Evolutionary conservation across 1,284 basidiomycete species (phyloP).

Genomic region (Stereum hirsutum): DNA sequence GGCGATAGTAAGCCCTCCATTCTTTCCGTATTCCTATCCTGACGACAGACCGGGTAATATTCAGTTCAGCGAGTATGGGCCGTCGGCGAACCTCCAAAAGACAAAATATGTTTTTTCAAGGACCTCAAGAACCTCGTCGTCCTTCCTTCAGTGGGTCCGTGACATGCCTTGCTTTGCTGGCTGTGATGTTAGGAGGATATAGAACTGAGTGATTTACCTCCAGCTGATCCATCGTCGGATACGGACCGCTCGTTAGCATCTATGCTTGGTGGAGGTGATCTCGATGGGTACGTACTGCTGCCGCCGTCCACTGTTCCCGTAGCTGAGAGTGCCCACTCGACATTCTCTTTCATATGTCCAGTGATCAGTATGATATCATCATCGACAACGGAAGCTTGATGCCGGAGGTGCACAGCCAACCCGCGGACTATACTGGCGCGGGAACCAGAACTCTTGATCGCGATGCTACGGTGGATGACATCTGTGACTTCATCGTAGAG

Average conservation of each 20-base stretch:
- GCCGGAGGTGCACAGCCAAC: conserved; percentile 34
- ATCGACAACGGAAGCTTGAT: conserved; percentile 36
- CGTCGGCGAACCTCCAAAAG: conserved; percentile 58
- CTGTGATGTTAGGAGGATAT: background rate
- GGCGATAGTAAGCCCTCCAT: conserved; percentile 41
- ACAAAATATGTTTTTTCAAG: conserved; percentile 46
- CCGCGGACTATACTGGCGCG: conserved; percentile 44
- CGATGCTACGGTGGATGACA: conserved; percentile 60
- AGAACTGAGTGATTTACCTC: background rate
- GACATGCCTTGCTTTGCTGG: background rate
- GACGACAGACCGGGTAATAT: background rate
- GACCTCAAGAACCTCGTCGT: conserved; percentile 67
- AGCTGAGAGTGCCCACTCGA: too few relatives aligned
- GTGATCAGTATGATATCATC: conserved; percentile 26
- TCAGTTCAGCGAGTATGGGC: conserved; percentile 63
- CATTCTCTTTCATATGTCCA: conserved; percentile 8
- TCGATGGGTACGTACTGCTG: conserved; percentile 52
- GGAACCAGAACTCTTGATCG: conserved; percentile 22
- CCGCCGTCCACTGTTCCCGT: background rate
- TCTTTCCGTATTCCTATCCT: background rate
- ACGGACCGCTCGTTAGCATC: conserved; percentile 58
- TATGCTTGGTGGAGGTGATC: conserved; percentile 64
- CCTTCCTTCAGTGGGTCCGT: conserved; percentile 54
- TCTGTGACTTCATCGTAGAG: conserved; percentile 76
- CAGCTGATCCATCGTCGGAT: conserved; percentile 24